phyloP scores from a whole-genome alignment of 257 asterid genomes.

The Solanum arcanum region DNA sequence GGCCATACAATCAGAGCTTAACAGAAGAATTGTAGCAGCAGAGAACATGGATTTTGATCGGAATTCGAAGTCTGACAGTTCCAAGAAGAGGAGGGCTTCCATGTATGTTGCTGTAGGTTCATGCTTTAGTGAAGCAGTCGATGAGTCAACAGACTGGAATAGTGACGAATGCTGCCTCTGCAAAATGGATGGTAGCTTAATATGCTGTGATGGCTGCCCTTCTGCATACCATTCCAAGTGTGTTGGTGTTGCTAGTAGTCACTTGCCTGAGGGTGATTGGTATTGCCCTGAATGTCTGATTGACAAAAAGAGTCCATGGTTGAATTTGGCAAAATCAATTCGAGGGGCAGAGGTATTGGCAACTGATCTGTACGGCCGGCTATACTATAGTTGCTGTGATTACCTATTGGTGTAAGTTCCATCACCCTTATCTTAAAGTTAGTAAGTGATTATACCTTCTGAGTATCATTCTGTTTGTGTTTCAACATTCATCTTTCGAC shows the following conservation, averaged over 20 bases:
- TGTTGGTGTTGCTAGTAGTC: constrained; percentile 71
- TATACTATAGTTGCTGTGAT: constrained; percentile 69
- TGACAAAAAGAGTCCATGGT: constrained; percentile 53
- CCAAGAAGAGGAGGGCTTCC: constrained; percentile 44
- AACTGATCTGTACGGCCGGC: constrained; percentile 67
- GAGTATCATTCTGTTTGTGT: not conserved
- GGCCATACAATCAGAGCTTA: constrained; percentile 58
- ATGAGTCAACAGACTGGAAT: constrained; percentile 57
- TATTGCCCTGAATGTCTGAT: constrained; percentile 90
- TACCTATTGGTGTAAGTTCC: constrained; percentile 87
- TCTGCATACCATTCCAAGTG: constrained; percentile 94
- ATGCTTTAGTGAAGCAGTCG: constrained; percentile 44
- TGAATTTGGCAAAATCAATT: constrained; percentile 47
- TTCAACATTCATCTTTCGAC: not conserved
- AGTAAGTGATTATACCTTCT: not conserved
- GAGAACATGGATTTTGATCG: constrained; percentile 47
- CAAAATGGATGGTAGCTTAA: constrained; percentile 88
- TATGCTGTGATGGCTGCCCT: constrained; percentile 99
- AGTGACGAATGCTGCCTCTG: constrained; percentile 94
- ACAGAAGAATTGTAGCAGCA: constrained; percentile 45
- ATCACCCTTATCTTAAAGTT: not conserved
- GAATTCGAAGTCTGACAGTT: constrained; percentile 24
- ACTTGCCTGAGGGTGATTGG: constrained; percentile 98
- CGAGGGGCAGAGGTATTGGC: constrained; percentile 82
- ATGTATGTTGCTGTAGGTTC: constrained; percentile 45